Evolutionary conservation across 257 asterid genomes (phyloP).

Genomic region (Prunella vulgaris): DNA sequence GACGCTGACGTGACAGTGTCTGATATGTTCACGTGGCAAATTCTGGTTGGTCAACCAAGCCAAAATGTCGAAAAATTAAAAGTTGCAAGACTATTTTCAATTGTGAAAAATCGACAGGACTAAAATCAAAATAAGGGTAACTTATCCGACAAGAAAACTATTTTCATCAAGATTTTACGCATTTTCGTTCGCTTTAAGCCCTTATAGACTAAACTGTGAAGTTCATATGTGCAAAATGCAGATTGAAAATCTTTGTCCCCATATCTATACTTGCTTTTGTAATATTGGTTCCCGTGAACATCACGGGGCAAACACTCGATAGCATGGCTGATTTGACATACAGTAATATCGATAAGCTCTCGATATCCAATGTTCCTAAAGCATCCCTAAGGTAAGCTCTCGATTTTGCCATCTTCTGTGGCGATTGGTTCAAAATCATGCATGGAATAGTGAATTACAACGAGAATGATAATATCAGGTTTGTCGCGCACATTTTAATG

Average conservation of each 20-base stretch:
- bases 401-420: background rate
- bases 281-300: constrained; percentile 65
- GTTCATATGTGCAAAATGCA: constrained; percentile 29
- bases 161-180: too few species aligned
- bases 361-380: constrained; percentile 62
- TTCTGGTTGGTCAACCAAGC: too few species aligned
- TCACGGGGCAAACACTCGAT: constrained; percentile 54
- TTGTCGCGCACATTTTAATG: constrained; percentile 67
- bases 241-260: constrained; percentile 82
- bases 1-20: too few species aligned
- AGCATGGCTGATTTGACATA: constrained; percentile 44
- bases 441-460: too few species aligned
- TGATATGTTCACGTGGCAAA: too few species aligned
- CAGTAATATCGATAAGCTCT: constrained; percentile 74
- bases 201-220: background rate
- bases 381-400: constrained; percentile 56
- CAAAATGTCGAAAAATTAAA: too few species aligned
- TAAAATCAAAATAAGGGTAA: too few species aligned
- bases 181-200: background rate
- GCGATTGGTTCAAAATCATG: too few species aligned
- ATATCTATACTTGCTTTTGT: constrained; percentile 65
- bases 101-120: too few species aligned
- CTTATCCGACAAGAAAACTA: too few species aligned
- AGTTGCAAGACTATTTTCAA: background rate
- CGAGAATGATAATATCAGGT: constrained; percentile 41